A percentile compares a stretch with the other conserved stretches of the same genome.
Conservation (phyloP, 2,329 filamentous ascomycete species). For the Neopestalotiopsis rosae region DNA sequence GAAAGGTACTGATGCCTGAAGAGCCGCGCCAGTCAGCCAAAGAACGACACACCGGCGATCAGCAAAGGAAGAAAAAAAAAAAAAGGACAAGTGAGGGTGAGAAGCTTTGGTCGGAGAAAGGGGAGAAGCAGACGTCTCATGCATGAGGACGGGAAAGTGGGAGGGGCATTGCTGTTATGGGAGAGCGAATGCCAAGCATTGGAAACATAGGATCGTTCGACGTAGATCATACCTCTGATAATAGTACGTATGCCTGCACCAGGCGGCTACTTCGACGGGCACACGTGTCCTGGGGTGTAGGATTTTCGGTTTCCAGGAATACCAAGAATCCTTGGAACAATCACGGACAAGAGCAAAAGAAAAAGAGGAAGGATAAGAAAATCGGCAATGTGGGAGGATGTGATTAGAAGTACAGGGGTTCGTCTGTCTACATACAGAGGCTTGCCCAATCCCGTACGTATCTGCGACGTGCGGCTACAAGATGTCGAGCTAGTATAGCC, state of each 20-base stretch:
- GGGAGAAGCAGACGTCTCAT: conserved; percentile 10
- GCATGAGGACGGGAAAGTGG: conserved; percentile 14
- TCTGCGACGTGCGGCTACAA: conserved; percentile 21
- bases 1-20: conserved; percentile 40
- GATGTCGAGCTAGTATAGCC: background rate
- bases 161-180: conserved; percentile 18
- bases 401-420: background rate
- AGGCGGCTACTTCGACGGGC: conserved; percentile 21
- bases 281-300: conserved; percentile 4
- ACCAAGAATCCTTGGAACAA: background rate
- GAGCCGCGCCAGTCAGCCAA: conserved; percentile 41
- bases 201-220: conserved; percentile 20
- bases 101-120: conserved; percentile 19
- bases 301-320: conserved; percentile 11
- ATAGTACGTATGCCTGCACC: conserved; percentile 21
- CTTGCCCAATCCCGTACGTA: conserved; percentile 15
- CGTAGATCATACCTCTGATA: conserved; percentile 21
- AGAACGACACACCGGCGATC: conserved; percentile 36
- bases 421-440: background rate
- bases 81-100: conserved; percentile 21
- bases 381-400: background rate
- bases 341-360: conserved; percentile 2
- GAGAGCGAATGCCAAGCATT: conserved; percentile 17
- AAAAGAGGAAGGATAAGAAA: conserved; percentile 6
- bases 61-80: conserved; percentile 21